Conservation (phyloP, 768 basidiomycete species). For the Mycena polygramma region DNA sequence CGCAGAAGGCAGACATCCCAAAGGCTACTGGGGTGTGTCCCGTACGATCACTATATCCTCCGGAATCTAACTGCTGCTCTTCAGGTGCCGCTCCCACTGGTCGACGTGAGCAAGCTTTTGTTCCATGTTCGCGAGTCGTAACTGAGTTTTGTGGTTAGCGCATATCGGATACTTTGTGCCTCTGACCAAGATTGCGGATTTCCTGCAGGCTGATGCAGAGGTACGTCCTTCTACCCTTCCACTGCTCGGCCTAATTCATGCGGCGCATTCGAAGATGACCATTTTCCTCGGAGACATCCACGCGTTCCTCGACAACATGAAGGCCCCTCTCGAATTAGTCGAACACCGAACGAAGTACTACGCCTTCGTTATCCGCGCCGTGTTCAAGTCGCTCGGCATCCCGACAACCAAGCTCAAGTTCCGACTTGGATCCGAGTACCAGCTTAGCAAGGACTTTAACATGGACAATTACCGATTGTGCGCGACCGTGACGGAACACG, state of each 20-base stretch:
- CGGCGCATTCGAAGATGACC: constrained; percentile 17
- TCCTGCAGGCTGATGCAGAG: constrained; percentile 85
- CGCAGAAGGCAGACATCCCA: constrained; percentile 79
- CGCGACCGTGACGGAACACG: constrained; percentile 92
- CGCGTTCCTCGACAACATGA: constrained; percentile 97
- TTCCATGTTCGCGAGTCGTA: constrained; percentile 13
- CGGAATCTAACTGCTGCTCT: constrained; percentile 24
- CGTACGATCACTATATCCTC: constrained; percentile 20
- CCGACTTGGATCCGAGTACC: constrained; percentile 93
- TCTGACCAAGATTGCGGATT: constrained; percentile 95
- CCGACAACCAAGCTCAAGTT: constrained; percentile 87
- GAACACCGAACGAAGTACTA: constrained; percentile 92
- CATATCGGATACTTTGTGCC: constrained; percentile 99
- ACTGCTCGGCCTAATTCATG: not conserved
- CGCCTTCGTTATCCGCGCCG: constrained; percentile 80
- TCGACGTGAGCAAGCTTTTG: constrained; percentile 72
- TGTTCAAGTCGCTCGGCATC: constrained; percentile 92
- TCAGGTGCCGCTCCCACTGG: constrained; percentile 95
- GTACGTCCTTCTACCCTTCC: constrained; percentile 27
- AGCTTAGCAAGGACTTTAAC: constrained; percentile 91
- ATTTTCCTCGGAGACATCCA: constrained; percentile 73
- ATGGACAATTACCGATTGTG: constrained; percentile 95
- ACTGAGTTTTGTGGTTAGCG: constrained; percentile 62
- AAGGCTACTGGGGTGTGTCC: constrained; percentile 92
- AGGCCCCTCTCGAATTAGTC: constrained; percentile 94